Base-by-base conservation (phyloP, 2,329 filamentous ascomycete genomes). In the Lecanicillium sp. region DNA sequence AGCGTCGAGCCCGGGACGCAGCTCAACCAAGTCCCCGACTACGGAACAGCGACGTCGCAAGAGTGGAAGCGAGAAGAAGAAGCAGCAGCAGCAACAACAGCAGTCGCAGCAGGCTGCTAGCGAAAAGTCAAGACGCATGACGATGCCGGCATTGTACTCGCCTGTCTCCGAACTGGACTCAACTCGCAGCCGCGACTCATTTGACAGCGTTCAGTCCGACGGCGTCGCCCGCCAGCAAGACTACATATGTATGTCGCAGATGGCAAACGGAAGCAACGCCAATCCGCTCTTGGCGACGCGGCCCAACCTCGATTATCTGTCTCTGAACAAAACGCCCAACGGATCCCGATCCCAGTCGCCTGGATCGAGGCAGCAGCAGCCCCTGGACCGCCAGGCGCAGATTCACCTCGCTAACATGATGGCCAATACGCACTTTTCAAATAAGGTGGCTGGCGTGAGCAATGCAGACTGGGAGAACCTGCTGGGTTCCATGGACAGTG, bases 381-480 rank as follows among this genome's bases (percentile, higher is more conserved):
- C 67, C 54, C 14, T 50, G 43, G 19, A 39, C 35, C 67, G 60
- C 30, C 57, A 57, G 53, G 56, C 47, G 41, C 46, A 27, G 49
- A 49, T 35, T 5, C 52, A 53, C n/a, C 27, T 43, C 9, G 44
- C 32, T 2, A 54, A 49, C 67, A 61, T 39, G 57, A 57, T 54
- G 56, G 44, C 46, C 43, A 29, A 55, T 51, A 53, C 36, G 3
- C 51, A 52, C 14, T 33, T 44, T 5, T 40, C 32, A 3, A 54
- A 43, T 30, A 71, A 74, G 56, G 55, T 66, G 32, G 55, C 58
- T 53, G 68, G 67, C 14, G 74, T 84, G 11, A 81, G 81, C 1
- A 69, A 82, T 8, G 73, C 81, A 0, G 87, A 93, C 57, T 95
- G 89, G 90, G 89, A 95, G 63, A 81, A 84, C 2, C 74, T 95